These are phyloP conservation scores for Angomonas deanei DNA, from an alignment of 208 protist species.

Conservation along the genomic window DNA sequence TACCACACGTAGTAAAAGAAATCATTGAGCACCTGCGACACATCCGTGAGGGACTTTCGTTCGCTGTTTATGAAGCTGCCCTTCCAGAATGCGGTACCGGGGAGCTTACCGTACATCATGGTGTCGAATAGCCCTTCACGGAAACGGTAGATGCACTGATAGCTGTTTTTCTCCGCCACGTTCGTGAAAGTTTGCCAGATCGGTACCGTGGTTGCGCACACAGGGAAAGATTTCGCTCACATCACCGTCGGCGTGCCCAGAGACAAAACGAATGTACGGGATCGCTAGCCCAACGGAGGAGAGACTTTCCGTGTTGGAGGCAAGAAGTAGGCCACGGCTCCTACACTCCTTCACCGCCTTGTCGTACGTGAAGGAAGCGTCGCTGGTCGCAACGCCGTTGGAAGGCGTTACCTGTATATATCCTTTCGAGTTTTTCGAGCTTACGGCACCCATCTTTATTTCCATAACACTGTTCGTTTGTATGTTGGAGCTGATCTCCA, in stretches of 20 bases:
- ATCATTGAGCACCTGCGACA: slow-evolving; percentile 17
- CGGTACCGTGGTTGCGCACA: too few species aligned
- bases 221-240: too few species aligned
- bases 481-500: too few species aligned
- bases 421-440: neutral
- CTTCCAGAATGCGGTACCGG: slow-evolving; percentile 37
- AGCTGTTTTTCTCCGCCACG: slow-evolving; percentile 10
- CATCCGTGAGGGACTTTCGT: neutral
- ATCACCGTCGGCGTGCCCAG: neutral
- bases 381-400: neutral
- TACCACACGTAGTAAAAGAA: slow-evolving; percentile 27
- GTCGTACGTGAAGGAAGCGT: neutral
- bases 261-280: neutral
- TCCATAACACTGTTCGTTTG: too few species aligned
- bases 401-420: neutral
- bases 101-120: slow-evolving; percentile 26
- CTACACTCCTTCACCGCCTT: neutral
- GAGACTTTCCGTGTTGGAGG: neutral
- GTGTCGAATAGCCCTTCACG: slow-evolving; percentile 37
- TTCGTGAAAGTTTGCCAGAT: neutral
- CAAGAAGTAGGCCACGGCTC: neutral
- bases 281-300: neutral
- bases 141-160: slow-evolving; percentile 43
- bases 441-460: neutral
- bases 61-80: slow-evolving; percentile 17